Conservation (phyloP, 31 red algal genomes). For the Pterothamnion heteromorphum region DNA sequence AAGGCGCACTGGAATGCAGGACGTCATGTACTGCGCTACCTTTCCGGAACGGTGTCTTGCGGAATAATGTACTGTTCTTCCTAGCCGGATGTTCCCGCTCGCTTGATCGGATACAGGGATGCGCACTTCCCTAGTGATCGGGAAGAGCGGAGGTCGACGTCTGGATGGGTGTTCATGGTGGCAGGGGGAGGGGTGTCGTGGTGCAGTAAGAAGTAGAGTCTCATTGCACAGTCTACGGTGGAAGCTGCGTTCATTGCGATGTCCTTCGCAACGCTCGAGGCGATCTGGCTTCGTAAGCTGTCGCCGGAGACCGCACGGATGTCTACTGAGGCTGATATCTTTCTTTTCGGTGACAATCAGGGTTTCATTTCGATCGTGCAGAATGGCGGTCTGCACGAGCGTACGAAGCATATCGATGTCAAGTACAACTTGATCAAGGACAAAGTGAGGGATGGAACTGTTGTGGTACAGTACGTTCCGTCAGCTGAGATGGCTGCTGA, state of each 20-base stretch:
- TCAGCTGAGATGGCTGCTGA: no score
- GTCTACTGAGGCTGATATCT: background rate
- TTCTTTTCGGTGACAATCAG: background rate
- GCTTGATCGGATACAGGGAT: slow-evolving; percentile 18
- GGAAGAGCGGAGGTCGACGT: slow-evolving; percentile 24
- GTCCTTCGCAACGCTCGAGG: slow-evolving; percentile 31
- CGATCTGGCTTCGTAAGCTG: slow-evolving; percentile 25
- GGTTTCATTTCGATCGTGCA: background rate
- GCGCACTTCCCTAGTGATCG: slow-evolving; percentile 38
- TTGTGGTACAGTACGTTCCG: no score
- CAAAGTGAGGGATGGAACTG: no score
- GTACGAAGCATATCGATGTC: slow-evolving; percentile 39
- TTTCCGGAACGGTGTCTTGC: background rate
- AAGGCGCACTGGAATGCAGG: background rate
- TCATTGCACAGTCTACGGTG: slow-evolving; percentile 36
- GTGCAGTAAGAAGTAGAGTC: slow-evolving; percentile 32
- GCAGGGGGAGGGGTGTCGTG: slow-evolving; percentile 4
- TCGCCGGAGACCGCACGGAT: background rate
- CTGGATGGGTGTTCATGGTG: slow-evolving; percentile 36
- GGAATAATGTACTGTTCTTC: background rate
- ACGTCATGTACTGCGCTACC: background rate
- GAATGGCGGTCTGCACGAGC: background rate
- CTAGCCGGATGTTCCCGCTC: background rate
- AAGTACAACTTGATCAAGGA: slow-evolving; percentile 12
- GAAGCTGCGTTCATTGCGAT: slow-evolving; percentile 47